phyloP scores from a whole-genome alignment of 495 filamentous ascomycete species.

The Recurvomyces mirabilis region DNA sequence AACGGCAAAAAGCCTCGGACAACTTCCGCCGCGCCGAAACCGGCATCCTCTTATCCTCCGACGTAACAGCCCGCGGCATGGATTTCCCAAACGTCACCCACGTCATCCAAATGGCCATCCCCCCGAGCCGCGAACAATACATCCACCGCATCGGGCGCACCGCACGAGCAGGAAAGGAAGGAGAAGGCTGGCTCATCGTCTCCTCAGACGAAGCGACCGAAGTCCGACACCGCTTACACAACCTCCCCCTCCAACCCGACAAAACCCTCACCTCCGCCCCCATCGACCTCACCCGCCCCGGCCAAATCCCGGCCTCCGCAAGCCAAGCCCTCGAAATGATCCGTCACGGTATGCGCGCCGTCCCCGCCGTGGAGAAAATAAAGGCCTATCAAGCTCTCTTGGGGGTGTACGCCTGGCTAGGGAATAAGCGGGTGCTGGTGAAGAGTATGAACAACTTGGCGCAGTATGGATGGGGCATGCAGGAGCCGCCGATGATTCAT shows the following conservation, averaged over 20 bases:
- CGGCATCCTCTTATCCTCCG: slow-evolving; percentile 78
- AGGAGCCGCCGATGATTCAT: slow-evolving; percentile 43
- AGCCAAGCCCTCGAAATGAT: slow-evolving; percentile 32
- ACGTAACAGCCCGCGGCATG: slow-evolving; percentile 93
- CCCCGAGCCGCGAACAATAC: slow-evolving; percentile 64
- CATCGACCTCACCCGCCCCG: slow-evolving; percentile 42
- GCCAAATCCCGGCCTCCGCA: slow-evolving; percentile 27
- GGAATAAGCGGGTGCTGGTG: slow-evolving; percentile 34
- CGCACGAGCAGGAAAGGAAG: slow-evolving; percentile 58
- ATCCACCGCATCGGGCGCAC: slow-evolving; percentile 79
- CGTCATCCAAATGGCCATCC: slow-evolving; percentile 74
- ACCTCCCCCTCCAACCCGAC: slow-evolving; percentile 55
- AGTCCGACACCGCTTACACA: slow-evolving; percentile 40
- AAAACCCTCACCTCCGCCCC: slow-evolving; percentile 40
- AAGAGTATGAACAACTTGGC: slow-evolving; percentile 51
- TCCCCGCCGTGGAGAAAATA: slow-evolving; percentile 37
- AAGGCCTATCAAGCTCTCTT: slow-evolving; percentile 45
- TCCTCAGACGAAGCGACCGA: slow-evolving; percentile 45
- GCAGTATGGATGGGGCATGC: slow-evolving; percentile 49
- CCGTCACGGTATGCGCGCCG: slow-evolving; percentile 24
- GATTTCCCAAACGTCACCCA: slow-evolving; percentile 90
- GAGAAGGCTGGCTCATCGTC: slow-evolving; percentile 70
- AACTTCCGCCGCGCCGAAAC: slow-evolving; percentile 51
- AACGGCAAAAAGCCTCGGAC: slow-evolving; percentile 56
- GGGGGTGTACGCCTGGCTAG: slow-evolving; percentile 28